phyloP scores from a whole-genome alignment of 139 green algal species.

The Ettlia oleoabundans region DNA sequence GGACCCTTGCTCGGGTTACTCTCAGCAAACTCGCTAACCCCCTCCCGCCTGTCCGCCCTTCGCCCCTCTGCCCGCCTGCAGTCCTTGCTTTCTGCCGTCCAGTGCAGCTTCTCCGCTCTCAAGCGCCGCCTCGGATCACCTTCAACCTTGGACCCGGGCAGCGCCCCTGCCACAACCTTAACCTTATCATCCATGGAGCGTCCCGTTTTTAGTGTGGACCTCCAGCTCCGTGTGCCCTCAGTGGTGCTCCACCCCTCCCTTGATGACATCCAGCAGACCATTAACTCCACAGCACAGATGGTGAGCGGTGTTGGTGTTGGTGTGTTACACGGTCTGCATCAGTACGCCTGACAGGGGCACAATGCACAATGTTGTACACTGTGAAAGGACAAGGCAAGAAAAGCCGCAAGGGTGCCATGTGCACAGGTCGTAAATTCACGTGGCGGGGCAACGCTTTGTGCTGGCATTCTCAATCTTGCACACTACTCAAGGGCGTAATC shows the following conservation, averaged over 20 bases:
- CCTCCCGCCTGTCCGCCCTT: neutral
- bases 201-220: conserved; percentile 83
- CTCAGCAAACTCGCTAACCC: neutral
- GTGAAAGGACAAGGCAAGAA: too few relatives aligned
- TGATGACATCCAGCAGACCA: conserved; percentile 87
- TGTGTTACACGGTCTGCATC: too few relatives aligned
- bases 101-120: conserved; percentile 77
- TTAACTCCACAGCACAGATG: conserved; percentile 84
- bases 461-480: too few relatives aligned
- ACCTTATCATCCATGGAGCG: conserved; percentile 58
- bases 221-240: conserved; percentile 88
- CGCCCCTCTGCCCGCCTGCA: neutral
- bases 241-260: conserved; percentile 85
- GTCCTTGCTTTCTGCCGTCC: conserved; percentile 39
- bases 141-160: too few relatives aligned
- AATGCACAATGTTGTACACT: too few relatives aligned
- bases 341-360: too few relatives aligned
- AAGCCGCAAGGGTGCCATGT: too few relatives aligned
- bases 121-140: conserved; percentile 83
- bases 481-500: too few relatives aligned
- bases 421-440: too few relatives aligned
- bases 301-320: conserved; percentile 13
- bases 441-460: too few relatives aligned
- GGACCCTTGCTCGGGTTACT: too few relatives aligned
- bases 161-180: too few relatives aligned